Evolutionary conservation across 2,329 filamentous ascomycete genomes (phyloP).

Genomic region (Cercospora sojina): DNA sequence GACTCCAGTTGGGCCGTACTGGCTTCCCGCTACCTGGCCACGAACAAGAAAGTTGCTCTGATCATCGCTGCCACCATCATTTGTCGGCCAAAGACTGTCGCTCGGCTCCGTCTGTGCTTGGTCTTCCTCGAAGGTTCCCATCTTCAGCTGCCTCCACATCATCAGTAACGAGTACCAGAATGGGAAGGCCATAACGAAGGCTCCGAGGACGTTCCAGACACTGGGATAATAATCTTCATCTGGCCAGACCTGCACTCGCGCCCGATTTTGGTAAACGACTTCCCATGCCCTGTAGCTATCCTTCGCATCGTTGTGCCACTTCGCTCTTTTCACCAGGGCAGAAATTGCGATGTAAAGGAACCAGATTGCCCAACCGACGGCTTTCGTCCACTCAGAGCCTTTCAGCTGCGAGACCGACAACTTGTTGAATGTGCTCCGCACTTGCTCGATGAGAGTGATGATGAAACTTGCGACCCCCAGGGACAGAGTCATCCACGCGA

Average conservation of each 20-base stretch:
- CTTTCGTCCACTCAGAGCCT: conserved; percentile 9
- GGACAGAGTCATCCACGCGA: conserved; percentile 2
- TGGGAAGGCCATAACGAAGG: neutral
- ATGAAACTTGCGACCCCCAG: conserved; percentile 2
- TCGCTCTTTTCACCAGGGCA: neutral
- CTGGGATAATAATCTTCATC: conserved; percentile 1
- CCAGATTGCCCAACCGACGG: conserved; percentile 3
- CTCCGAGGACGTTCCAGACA: conserved; percentile 1
- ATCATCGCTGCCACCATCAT: neutral
- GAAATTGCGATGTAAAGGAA: conserved; percentile 1
- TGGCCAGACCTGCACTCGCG: conserved; percentile 5
- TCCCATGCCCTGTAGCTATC: neutral
- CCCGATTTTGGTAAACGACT: neutral
- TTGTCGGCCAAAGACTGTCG: neutral
- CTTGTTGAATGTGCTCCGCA: conserved; percentile 7
- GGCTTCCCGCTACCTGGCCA: neutral
- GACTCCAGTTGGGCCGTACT: neutral
- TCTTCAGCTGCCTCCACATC: conserved; percentile 8
- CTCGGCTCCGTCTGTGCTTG: neutral
- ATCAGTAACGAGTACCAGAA: conserved; percentile 9
- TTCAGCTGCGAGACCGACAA: conserved; percentile 1
- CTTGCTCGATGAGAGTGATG: conserved; percentile 7
- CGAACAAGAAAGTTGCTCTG: neutral
- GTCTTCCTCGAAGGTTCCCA: conserved; percentile 1
- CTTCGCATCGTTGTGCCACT: neutral